Evolutionary conservation across 306 rosid genomes (phyloP), one percentile per base, ranked within the genome.

Genomic region (Cucurbita ficifolia): DNA sequence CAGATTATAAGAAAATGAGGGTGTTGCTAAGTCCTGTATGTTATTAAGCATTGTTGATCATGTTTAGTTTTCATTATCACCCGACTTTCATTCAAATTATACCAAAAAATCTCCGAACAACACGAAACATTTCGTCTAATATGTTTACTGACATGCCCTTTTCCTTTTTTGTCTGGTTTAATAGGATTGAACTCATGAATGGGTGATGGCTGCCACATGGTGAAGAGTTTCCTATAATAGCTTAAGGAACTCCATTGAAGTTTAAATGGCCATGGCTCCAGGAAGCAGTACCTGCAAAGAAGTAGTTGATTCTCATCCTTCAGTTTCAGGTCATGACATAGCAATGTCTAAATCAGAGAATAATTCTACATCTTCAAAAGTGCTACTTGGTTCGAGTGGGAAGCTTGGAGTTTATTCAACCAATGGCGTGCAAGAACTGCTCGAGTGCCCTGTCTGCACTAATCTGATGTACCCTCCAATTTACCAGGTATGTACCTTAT

Each of bases 381-480:
- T 80, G n/a, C 45, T 72, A 24, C 49, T 63, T 78, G 86, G 79
- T 56, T 79, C 76, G 68, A 84, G 78, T 56, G 91, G 88, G 78
- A 90, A 85, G 78, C 81, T 75, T 40, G 87, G 85, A 76, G 52
- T 80, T 58, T 82, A 80, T 83, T 85, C 98, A 46, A 84, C 89
- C 74, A 90, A 87, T 79, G 96, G 88, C 0, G 95, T 90, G 80
- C 85, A 86, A 33, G 96, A 94, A 81, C 83, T 94, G 73, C 97
- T 94, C 3, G 88, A 88, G 77, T 94, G 98, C 80, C 89, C 96
- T 39, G 90, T 88, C 68, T 94, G 98, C 86, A 84, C 82, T 42
- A 86, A 81, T 68, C 78, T 89, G 83, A 94, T 90, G 97, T 90
- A 94, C 84, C 98, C 97, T 49, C 98, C 96, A 62, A 94, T 94